These are phyloP conservation scores for Hymenoscyphus albidus DNA, from an alignment of 2,329 filamentous ascomycete genomes.

Conservation along the genomic window DNA sequence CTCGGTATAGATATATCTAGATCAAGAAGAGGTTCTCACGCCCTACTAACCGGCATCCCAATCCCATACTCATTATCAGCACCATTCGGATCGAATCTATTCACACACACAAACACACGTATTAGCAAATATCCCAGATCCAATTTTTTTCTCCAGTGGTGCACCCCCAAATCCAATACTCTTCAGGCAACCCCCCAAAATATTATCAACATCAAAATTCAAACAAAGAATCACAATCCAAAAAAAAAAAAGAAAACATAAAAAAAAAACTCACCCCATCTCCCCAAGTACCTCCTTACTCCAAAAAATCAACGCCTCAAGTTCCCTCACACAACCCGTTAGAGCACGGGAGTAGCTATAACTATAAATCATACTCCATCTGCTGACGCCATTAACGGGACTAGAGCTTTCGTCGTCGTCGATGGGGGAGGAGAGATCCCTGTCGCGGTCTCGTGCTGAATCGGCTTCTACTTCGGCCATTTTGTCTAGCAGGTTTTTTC, in stretches of 20 bases:
- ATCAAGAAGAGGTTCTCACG: too few species aligned
- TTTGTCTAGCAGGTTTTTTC: constrained; percentile 49
- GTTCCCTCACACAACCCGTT: constrained; percentile 49
- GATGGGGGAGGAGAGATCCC: too few species aligned
- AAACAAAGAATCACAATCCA: constrained; percentile 53
- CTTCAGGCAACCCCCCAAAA: constrained; percentile 25
- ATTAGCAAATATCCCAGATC: too few species aligned
- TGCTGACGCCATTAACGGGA: constrained; percentile 35
- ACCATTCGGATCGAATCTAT: neutral
- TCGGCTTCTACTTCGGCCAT: constrained; percentile 45
- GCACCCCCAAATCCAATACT: too few species aligned
- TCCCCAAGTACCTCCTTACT: constrained; percentile 57
- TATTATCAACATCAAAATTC: constrained; percentile 55
- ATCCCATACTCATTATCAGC: neutral
- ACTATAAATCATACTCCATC: constrained; percentile 56
- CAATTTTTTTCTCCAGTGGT: too few species aligned
- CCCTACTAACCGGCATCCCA: neutral
- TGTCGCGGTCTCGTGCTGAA: constrained; percentile 23
- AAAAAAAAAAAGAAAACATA: constrained; percentile 27
- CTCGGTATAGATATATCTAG: too few species aligned
- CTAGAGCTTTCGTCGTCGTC: neutral
- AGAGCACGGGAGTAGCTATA: constrained; percentile 52
- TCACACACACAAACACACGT: too few species aligned
- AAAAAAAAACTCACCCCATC: constrained; percentile 36
- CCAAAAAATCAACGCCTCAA: constrained; percentile 52